Percentiles rank a stretch among this genome's conserved stretches.
These are phyloP conservation scores for Cornus florida DNA, from an alignment of 148 eudicot species.

Conservation along the genomic window DNA sequence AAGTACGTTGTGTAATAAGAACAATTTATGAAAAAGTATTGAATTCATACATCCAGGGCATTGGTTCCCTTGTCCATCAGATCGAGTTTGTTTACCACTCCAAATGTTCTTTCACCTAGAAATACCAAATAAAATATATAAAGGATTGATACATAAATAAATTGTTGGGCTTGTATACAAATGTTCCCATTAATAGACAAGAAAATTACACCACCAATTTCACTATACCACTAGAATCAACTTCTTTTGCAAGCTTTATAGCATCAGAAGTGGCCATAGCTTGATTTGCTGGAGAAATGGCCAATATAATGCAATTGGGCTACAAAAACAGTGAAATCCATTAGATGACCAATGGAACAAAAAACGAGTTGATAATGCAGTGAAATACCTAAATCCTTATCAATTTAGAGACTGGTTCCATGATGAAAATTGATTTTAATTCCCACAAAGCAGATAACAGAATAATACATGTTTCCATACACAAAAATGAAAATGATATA, in stretches of 20 bases:
- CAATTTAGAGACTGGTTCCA: neutral
- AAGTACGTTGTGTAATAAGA: neutral
- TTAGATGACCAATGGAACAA: conserved; percentile 5
- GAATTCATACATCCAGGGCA: conserved; percentile 76
- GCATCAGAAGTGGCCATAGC: conserved; percentile 99
- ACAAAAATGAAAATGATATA: neutral
- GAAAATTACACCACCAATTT: neutral
- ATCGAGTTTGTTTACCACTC: conserved; percentile 94
- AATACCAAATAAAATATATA: conserved; percentile 3
- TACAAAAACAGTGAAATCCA: conserved; percentile 35
- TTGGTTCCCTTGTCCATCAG: conserved; percentile 99
- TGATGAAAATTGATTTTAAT: neutral
- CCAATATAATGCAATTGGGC: conserved; percentile 96
- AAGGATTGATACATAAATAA: neutral
- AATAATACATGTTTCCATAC: neutral
- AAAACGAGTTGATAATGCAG: neutral
- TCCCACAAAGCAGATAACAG: neutral
- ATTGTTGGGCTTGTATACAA: neutral
- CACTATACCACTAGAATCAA: conserved; percentile 83
- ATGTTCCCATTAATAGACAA: neutral
- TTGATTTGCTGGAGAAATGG: conserved; percentile 99
- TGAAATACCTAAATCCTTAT: neutral
- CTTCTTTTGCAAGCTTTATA: conserved; percentile 98
- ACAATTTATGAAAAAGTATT: conserved; percentile 3
- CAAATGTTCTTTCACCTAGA: conserved; percentile 96